Evolutionary conservation across 495 filamentous ascomycete genomes (phyloP), one percentile per base, ranked within the genome.

Genomic region (Neurospora sp.): DNA sequence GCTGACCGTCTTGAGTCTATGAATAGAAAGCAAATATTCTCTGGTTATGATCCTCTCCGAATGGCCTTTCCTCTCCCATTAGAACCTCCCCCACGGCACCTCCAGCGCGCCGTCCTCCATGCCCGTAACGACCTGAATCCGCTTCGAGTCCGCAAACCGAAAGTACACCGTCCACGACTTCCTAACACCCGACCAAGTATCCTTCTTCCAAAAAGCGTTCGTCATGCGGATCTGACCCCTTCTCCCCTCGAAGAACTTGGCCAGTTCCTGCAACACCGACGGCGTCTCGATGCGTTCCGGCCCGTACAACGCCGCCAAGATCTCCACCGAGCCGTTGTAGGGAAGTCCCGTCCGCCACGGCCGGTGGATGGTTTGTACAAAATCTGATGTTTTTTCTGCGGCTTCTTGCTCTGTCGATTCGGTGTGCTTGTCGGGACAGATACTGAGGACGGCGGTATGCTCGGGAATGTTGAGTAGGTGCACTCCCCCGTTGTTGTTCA

Each of bases 121-220:
- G 40, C 79, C 77, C 12, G 77, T 78, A 27, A 80, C 75, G 10
- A 74, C 74, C 71, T 80, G 79, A 49, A 80, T 73, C 60, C 49
- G 44, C 73, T 70, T 71, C 37, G 73, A 75, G n/a, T 73, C 75
- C 1, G 75, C 74, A 70, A 80, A 78, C 7, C 76, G 62, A 35
- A 80, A 79, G 62, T 75, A 80, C 35, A 78, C 75, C 5, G 76
- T 72, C 79, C 79, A 80, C 23, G 77, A 76, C 74, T 80, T 80
- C 12, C 39, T 40, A 18, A 71, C 40, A n/a, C 73, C 72, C 40
- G 74, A 72, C 77, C 79, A 80, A 41, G 77, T 69, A 39, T 79
- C 79, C 5, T 16, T 39, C 44, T 75, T 72, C 71, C 78, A 79
- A 39, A 80, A 80, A 1, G 18, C 72, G 66, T 75, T 80, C 18